These are phyloP conservation scores for Rhodosporidiobolus sp. DNA, from an alignment of 768 basidiomycete species.

Conservation along the genomic window DNA sequence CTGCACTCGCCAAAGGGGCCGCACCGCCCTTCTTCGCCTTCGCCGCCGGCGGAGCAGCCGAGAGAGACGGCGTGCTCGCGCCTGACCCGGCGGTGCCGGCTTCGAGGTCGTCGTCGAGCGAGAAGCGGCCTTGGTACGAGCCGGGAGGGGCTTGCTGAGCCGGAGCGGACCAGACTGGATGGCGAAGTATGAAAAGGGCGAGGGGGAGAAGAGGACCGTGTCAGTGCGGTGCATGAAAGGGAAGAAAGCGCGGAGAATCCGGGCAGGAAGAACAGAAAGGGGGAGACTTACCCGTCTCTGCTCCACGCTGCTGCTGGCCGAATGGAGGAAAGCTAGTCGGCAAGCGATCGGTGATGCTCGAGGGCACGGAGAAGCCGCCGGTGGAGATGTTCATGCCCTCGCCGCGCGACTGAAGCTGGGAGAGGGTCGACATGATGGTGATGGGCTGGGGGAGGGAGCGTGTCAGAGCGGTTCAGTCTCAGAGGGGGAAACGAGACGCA, in stretches of 20 bases:
- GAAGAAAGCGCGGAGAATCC: no score
- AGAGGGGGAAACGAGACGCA: background rate
- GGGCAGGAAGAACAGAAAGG: background rate
- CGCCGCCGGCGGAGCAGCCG: background rate
- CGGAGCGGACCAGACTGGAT: conserved; percentile 32
- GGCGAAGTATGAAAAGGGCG: background rate
- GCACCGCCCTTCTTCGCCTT: background rate
- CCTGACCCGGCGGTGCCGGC: background rate
- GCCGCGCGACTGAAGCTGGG: conserved; percentile 13
- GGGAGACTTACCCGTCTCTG: conserved; percentile 8
- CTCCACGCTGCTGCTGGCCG: conserved; percentile 8
- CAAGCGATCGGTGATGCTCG: conserved; percentile 8
- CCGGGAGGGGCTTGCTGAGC: background rate
- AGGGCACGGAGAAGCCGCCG: conserved; percentile 6
- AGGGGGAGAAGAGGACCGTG: background rate
- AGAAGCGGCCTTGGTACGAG: conserved; percentile 26
- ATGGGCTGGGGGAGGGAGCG: conserved; percentile 11
- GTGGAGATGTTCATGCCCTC: background rate
- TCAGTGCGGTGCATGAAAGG: no score
- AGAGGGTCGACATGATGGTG: conserved; percentile 12
- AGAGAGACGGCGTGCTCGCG: background rate
- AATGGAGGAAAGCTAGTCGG: conserved; percentile 11
- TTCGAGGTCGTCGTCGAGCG: conserved; percentile 22
- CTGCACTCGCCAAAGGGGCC: background rate
- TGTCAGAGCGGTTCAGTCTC: no score